Percentiles rank a stretch among this genome's conserved stretches.
phyloP scores from a whole-genome alignment of 2,329 filamentous ascomycete genomes.

The Xylariaceae sp. region DNA sequence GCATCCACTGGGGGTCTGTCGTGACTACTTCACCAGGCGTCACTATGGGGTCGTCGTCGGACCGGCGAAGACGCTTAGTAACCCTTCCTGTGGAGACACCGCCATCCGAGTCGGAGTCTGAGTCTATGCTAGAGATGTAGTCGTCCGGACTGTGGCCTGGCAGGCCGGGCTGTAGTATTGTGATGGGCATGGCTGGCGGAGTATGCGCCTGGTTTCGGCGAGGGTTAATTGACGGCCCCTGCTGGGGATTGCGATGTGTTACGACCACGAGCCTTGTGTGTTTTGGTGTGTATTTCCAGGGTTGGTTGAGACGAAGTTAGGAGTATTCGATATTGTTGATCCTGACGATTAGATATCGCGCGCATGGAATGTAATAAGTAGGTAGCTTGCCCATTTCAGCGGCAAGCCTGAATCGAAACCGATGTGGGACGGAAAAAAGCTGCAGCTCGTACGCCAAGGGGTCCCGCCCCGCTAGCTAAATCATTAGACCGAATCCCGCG shows the following conservation, averaged over 20 bases:
- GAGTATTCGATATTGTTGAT: too few relatives aligned
- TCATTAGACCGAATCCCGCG: slow-evolving; percentile 1
- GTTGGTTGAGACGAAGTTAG: too few relatives aligned
- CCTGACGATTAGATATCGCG: too few relatives aligned
- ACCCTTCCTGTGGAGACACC: slow-evolving; percentile 43
- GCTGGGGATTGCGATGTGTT: background rate
- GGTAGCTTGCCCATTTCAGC: too few relatives aligned
- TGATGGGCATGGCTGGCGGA: slow-evolving; percentile 33
- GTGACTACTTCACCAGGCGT: slow-evolving; percentile 89
- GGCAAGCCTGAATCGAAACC: background rate
- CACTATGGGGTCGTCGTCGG: slow-evolving; percentile 55
- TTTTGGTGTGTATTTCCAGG: too few relatives aligned
- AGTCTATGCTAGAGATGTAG: slow-evolving; percentile 17
- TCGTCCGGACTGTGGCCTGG: slow-evolving; percentile 16
- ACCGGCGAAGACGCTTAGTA: slow-evolving; percentile 37
- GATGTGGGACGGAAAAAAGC: slow-evolving; percentile 9
- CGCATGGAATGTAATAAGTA: too few relatives aligned
- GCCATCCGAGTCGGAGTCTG: slow-evolving; percentile 40
- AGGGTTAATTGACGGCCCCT: background rate
- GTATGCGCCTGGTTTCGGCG: background rate
- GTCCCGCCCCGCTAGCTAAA: slow-evolving; percentile 8
- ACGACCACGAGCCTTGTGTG: background rate
- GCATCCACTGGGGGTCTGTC: slow-evolving; percentile 94
- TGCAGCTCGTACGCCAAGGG: background rate
- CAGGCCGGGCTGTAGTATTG: slow-evolving; percentile 32